phyloP scores from a whole-genome alignment of 1,284 basidiomycete genomes.

The Ganoderma lingzhi region DNA sequence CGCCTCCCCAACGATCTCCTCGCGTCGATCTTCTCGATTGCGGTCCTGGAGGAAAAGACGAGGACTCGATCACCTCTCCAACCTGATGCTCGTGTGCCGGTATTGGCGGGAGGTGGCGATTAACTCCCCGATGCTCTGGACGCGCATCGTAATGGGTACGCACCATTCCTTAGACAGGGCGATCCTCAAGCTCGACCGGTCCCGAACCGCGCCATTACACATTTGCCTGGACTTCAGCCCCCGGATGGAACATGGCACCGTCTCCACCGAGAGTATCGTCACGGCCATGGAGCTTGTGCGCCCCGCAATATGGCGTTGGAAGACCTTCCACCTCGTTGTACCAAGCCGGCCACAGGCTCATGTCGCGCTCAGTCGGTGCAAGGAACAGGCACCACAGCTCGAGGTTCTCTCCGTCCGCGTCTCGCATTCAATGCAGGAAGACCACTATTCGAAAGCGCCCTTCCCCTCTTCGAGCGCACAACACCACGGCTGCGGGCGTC shows the following conservation, averaged over 20 bases:
- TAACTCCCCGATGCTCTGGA: constrained; percentile 76
- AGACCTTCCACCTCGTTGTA: constrained; percentile 73
- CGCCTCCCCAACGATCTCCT: constrained; percentile 82
- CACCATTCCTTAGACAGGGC: constrained; percentile 76
- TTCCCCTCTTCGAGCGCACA: constrained; percentile 74
- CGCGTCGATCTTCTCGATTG: constrained; percentile 75
- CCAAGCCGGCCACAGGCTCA: constrained; percentile 79
- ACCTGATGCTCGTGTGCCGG: constrained; percentile 80
- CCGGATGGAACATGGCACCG: constrained; percentile 60
- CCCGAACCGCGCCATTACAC: constrained; percentile 77
- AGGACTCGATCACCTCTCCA: constrained; percentile 76
- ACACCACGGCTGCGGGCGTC: constrained; percentile 73
- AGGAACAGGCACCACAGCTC: constrained; percentile 76
- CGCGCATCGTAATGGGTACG: constrained; percentile 71
- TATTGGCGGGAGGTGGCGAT: constrained; percentile 79
- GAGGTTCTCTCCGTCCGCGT: constrained; percentile 74
- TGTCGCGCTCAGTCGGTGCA: constrained; percentile 74
- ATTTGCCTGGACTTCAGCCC: constrained; percentile 75
- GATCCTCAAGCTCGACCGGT: constrained; percentile 69
- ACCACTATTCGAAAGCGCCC: constrained; percentile 63
- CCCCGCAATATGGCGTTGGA: constrained; percentile 77
- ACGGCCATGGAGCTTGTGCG: constrained; percentile 80
- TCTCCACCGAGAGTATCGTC: constrained; percentile 68
- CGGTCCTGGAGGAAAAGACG: constrained; percentile 69
- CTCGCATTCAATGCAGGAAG: constrained; percentile 78